Percentiles rank a stretch among this genome's conserved stretches.
Evolutionary conservation across 2,329 filamentous ascomycete species (phyloP).

Genomic region (Colletotrichum eleusines): DNA sequence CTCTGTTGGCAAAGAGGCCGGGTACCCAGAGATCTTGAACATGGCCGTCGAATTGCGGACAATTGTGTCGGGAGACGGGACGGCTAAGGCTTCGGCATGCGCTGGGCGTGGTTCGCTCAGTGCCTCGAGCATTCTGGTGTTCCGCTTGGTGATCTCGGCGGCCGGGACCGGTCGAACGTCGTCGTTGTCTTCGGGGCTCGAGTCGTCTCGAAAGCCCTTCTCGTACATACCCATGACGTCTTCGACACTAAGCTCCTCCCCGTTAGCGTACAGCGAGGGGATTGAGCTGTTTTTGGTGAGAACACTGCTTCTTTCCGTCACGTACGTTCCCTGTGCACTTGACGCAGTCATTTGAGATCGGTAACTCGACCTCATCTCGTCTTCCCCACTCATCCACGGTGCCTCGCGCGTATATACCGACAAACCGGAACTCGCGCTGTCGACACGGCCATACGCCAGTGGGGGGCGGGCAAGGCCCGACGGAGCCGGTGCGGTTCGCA

Average conservation of each 20-base stretch:
- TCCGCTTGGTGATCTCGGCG: constrained; percentile 54
- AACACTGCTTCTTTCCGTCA: constrained; percentile 88
- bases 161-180: constrained; percentile 54
- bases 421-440: constrained; percentile 53
- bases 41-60: constrained; percentile 53
- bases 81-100: constrained; percentile 43
- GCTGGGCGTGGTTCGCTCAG: constrained; percentile 53
- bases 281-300: constrained; percentile 83
- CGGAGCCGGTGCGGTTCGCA: constrained; percentile 47
- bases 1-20: constrained; percentile 52
- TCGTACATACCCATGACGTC: constrained; percentile 80
- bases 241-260: constrained; percentile 72
- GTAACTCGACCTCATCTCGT: constrained; percentile 67
- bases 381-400: constrained; percentile 61
- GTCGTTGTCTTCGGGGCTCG: constrained; percentile 49
- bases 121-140: constrained; percentile 55
- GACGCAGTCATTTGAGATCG: constrained; percentile 68
- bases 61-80: constrained; percentile 41
- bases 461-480: constrained; percentile 47
- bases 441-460: constrained; percentile 47
- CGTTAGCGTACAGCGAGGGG: constrained; percentile 66
- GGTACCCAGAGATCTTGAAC: constrained; percentile 55
- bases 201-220: constrained; percentile 66
- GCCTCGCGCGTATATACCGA: constrained; percentile 51
- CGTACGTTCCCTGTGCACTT: constrained; percentile 68